Evolutionary conservation across 2,329 filamentous ascomycete species (phyloP).

Genomic region (Myriosclerotinia curreyana): DNA sequence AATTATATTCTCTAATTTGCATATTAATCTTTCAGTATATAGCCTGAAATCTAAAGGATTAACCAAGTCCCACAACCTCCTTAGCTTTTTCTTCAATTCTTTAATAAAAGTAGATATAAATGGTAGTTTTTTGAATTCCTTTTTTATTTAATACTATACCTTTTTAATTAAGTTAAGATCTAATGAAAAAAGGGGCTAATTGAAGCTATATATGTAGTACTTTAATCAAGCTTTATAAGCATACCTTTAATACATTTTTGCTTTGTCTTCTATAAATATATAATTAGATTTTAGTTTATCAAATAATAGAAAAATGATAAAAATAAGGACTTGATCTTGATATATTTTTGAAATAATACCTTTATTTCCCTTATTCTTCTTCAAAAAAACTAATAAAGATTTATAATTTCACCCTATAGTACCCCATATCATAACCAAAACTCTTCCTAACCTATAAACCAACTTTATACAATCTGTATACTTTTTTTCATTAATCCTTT

Average conservation of each 20-base stretch:
- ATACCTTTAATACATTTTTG: neutral
- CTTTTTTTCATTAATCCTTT: neutral
- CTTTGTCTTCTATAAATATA: neutral
- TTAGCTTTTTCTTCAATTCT: neutral
- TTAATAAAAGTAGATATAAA: no score
- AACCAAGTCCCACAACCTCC: neutral
- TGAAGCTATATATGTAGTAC: no score
- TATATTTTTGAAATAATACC: neutral
- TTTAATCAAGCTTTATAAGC: neutral
- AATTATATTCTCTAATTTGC: neutral
- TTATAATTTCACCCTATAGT: no score
- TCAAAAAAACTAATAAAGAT: neutral
- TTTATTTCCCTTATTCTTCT: neutral
- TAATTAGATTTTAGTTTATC: no score
- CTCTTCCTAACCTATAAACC: neutral
- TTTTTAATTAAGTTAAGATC: no score
- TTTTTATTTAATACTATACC: no score
- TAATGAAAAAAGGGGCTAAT: no score
- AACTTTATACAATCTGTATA: neutral
- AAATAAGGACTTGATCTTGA: neutral
- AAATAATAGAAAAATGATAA: no score
- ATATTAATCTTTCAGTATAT: slow-evolving; percentile 6
- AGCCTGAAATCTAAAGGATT: neutral
- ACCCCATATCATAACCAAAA: neutral
- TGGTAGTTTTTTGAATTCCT: no score